Evolutionary conservation across 805 yeast genomes (phyloP), one percentile per base, ranked within the genome.

Genomic region (Teunomyces panamensis): DNA sequence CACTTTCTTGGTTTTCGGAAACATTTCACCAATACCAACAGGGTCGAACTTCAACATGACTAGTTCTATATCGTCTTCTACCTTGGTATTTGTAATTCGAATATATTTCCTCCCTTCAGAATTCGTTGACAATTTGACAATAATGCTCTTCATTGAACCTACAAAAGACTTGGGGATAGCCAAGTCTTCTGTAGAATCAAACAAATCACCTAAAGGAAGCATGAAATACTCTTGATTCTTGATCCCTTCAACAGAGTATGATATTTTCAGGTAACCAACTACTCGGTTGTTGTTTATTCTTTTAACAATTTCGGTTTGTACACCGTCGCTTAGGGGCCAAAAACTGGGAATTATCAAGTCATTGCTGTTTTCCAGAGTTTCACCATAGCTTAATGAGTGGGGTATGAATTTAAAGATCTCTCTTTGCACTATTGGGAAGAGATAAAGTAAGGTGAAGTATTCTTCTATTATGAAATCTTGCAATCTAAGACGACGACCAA

Each of bases 371-470:
- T 39, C 44, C 11, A 13, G 20, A 6, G 44, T 42, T 34, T 62
- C 64, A n/a, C 65, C 68, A 43, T 50, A 65, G 39, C 65, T 63
- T 10, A 64, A 50, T 1, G 65, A 51, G 1, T 48, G 46, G 0
- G 68, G 64, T n/a, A 56, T 37, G 45, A 68, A 65, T 45, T 59
- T 63, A 49, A 55, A 65, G 1, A 61, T 13, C 10, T 29, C 27
- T 20, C 42, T 43, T 44, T 58, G 59, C 2, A 68, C 67, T 9
- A 63, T 50, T 1, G 74, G 74, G 34, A 60, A 64, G 17, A 66
- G 52, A 50, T 68, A 69, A 9, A 66, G 50, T 52, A 68, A 47
- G 2, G 67, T 57, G 27, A 54, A 53, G 48, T 65, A 59, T 41
- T 66, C 72, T 39, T 66, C 67, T n/a, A 68, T 50, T 9, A 30